Conservation (phyloP, 768 basidiomycete species). For the Guyanaporus albipodus region DNA sequence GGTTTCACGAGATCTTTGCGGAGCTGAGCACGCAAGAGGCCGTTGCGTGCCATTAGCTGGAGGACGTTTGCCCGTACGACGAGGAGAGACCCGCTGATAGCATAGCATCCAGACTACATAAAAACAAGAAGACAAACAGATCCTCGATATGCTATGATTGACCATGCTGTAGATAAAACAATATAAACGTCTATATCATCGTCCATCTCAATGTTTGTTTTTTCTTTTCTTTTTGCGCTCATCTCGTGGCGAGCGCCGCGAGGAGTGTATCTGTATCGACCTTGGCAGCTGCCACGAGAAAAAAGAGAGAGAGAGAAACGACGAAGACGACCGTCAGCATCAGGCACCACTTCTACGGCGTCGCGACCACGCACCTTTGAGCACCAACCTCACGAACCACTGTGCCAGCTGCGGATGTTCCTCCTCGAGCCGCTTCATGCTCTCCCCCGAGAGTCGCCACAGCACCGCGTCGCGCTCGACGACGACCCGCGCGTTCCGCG, state of each 20-base stretch:
- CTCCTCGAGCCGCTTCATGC: constrained; percentile 57
- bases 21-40: constrained; percentile 43
- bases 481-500: constrained; percentile 81
- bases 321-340: too few species aligned
- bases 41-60: neutral
- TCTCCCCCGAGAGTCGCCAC: constrained; percentile 71
- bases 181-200: neutral
- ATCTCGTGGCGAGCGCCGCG: constrained; percentile 49
- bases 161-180: constrained; percentile 5
- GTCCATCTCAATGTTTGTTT: neutral
- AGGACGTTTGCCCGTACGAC: too few species aligned
- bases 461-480: constrained; percentile 75
- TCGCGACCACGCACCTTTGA: constrained; percentile 57
- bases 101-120: neutral
- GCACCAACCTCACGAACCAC: constrained; percentile 59
- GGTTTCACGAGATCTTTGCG: constrained; percentile 58
- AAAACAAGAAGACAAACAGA: neutral
- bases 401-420: constrained; percentile 67
- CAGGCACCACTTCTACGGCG: too few species aligned
- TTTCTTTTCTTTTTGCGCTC: constrained; percentile 1
- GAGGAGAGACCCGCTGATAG: too few species aligned
- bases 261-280: constrained; percentile 60
- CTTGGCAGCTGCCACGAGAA: constrained; percentile 48
- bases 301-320: neutral
- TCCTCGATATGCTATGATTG: constrained; percentile 1